phyloP scores from a whole-genome alignment of 73 alveolate species.

The Stentor coeruleus region DNA sequence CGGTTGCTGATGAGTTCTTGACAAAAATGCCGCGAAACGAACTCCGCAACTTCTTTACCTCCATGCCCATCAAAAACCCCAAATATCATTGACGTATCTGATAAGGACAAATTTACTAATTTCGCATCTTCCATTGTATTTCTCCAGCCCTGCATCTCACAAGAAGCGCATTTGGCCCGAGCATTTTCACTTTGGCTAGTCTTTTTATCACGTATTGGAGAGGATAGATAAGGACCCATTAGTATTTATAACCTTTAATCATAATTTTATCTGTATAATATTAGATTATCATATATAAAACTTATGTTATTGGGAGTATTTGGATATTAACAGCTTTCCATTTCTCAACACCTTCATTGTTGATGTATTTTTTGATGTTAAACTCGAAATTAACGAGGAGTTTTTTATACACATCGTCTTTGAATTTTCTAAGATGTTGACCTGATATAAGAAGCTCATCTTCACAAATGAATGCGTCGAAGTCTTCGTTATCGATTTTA shows the following conservation, averaged over 20 bases:
- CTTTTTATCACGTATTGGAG: conserved; percentile 32
- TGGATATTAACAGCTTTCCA: conserved; percentile 21
- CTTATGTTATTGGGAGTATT: too few species aligned
- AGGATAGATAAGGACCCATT: too few species aligned
- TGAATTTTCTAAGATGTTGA: conserved; percentile 5
- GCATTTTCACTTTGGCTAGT: conserved; percentile 32
- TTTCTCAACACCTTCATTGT: conserved; percentile 3
- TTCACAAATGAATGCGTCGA: conserved; percentile 26
- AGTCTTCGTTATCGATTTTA: not conserved
- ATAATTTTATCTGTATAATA: too few species aligned
- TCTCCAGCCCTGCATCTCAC: conserved; percentile 88
- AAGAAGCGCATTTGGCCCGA: conserved; percentile 42
- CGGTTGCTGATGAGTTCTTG: conserved; percentile 55
- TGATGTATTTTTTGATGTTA: conserved; percentile 17
- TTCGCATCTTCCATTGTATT: conserved; percentile 67
- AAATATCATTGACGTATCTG: conserved; percentile 52
- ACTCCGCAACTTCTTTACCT: conserved; percentile 81
- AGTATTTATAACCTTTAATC: too few species aligned
- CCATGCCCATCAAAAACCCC: conserved; percentile 95
- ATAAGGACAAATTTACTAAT: conserved; percentile 31
- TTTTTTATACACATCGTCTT: conserved; percentile 13
- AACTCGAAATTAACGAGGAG: not conserved
- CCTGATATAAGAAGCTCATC: conserved; percentile 14
- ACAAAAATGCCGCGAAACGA: conserved; percentile 47
- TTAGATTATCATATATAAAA: too few species aligned